A percentile compares a stretch with the other conserved stretches of the same genome.
Conservation (phyloP, 2,329 filamentous ascomycete genomes). For the Trichoderma simmonsii region DNA sequence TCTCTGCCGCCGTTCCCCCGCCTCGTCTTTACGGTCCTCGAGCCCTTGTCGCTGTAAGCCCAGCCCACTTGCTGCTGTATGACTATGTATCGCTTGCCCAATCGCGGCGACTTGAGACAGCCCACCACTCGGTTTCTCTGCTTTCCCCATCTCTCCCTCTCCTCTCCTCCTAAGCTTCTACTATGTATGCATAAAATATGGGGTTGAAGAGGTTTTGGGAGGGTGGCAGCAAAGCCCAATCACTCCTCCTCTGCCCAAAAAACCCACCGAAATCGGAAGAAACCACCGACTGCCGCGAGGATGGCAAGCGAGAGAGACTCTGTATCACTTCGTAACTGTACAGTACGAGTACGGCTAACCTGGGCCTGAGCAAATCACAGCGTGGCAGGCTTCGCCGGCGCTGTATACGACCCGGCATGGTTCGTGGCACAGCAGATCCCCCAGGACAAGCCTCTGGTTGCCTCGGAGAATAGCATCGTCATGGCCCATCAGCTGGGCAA, state of each 20-base stretch:
- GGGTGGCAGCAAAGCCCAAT: neutral
- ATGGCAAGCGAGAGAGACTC: neutral
- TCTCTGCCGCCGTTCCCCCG: conserved; percentile 62
- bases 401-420: conserved; percentile 55
- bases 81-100: neutral
- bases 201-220: neutral
- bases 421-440: conserved; percentile 64
- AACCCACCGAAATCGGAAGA: neutral
- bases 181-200: neutral
- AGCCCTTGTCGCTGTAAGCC: conserved; percentile 65
- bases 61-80: neutral
- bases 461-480: conserved; percentile 49
- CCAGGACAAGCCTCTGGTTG: conserved; percentile 31
- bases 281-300: neutral
- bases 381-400: conserved; percentile 55
- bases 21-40: conserved; percentile 63
- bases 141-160: neutral
- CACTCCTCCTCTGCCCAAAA: neutral
- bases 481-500: conserved; percentile 68
- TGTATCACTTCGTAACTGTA: neutral
- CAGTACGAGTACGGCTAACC: neutral
- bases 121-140: neutral
- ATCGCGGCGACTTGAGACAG: neutral
- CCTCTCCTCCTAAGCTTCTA: neutral
- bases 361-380: conserved; percentile 37